phyloP scores from a whole-genome alignment of 768 basidiomycete genomes.

The Leccinum barrowsii region DNA sequence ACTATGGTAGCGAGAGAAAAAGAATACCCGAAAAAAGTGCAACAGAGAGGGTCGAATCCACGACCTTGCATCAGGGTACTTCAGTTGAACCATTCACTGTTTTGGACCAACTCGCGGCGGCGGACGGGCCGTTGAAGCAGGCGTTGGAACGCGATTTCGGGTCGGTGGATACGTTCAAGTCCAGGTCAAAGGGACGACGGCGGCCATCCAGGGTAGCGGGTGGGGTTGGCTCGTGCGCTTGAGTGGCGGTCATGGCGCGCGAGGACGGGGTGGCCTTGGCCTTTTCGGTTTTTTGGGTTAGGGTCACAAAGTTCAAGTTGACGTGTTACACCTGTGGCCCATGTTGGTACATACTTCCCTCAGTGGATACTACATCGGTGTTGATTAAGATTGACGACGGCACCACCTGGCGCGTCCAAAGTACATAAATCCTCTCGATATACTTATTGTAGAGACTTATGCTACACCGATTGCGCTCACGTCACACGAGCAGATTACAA shows the following conservation, averaged over 20 bases:
- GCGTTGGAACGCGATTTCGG: conserved; percentile 83
- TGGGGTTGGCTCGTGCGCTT: conserved; percentile 90
- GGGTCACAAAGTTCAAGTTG: conserved; percentile 37
- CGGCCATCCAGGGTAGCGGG: conserved; percentile 92
- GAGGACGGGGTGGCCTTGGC: background rate
- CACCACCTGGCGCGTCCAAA: background rate
- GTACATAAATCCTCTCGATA: background rate
- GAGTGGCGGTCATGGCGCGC: conserved; percentile 16
- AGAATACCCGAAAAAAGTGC: too few species aligned
- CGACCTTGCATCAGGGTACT: conserved; percentile 51
- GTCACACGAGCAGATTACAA: background rate
- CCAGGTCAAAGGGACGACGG: conserved; percentile 78
- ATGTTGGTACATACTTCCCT: too few species aligned
- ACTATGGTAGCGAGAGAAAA: too few species aligned
- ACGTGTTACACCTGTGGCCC: too few species aligned
- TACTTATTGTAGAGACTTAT: background rate
- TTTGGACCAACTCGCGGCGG: conserved; percentile 31
- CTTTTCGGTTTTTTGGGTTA: conserved; percentile 23
- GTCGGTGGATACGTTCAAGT: conserved; percentile 82
- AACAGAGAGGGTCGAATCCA: too few species aligned
- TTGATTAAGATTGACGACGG: background rate
- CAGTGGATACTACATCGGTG: background rate
- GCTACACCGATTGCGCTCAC: background rate
- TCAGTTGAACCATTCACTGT: conserved; percentile 81
- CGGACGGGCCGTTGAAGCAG: conserved; percentile 64